Conservation (phyloP, 2,329 filamentous ascomycete species). For the Aspergillus sp. region DNA sequence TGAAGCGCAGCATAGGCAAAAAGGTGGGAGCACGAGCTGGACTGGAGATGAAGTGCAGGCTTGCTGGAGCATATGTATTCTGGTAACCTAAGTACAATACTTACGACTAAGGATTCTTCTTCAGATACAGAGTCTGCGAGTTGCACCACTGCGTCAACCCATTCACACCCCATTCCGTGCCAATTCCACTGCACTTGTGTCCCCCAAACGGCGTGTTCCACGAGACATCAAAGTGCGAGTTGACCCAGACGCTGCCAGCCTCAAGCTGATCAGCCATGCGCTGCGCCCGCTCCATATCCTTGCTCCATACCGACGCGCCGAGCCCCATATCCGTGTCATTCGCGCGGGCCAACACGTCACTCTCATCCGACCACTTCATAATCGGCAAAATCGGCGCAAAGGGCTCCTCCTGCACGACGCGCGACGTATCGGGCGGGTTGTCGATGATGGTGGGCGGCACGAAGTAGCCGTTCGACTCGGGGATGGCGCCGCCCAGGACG, state of each 20-base stretch:
- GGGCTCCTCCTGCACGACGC: conserved; percentile 58
- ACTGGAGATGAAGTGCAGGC: too few relatives aligned
- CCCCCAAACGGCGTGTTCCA: conserved; percentile 46
- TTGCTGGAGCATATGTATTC: too few relatives aligned
- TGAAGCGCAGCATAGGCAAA: too few relatives aligned
- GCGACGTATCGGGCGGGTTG: conserved; percentile 55
- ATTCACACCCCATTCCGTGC: conserved; percentile 45
- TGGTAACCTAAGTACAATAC: too few relatives aligned
- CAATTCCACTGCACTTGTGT: conserved; percentile 52
- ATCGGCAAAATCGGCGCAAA: conserved; percentile 65
- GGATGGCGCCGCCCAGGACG: conserved; percentile 47
- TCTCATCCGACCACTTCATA: conserved; percentile 59
- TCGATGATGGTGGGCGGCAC: conserved; percentile 59
- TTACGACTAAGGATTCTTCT: conserved; percentile 14
- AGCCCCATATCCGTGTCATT: conserved; percentile 55
- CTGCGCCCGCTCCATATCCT: conserved; percentile 50
- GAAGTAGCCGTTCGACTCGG: conserved; percentile 53
- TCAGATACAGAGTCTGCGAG: conserved; percentile 33
- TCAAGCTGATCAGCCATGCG: conserved; percentile 55
- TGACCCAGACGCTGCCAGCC: conserved; percentile 61
- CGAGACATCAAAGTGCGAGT: conserved; percentile 38
- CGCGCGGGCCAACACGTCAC: conserved; percentile 56
- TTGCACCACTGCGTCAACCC: conserved; percentile 43
- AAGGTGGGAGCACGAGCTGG: too few relatives aligned
- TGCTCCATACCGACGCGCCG: conserved; percentile 58